These are phyloP conservation scores for Calonectria pseudoreteaudii DNA, from an alignment of 2,329 filamentous ascomycete genomes.

Conservation along the genomic window DNA sequence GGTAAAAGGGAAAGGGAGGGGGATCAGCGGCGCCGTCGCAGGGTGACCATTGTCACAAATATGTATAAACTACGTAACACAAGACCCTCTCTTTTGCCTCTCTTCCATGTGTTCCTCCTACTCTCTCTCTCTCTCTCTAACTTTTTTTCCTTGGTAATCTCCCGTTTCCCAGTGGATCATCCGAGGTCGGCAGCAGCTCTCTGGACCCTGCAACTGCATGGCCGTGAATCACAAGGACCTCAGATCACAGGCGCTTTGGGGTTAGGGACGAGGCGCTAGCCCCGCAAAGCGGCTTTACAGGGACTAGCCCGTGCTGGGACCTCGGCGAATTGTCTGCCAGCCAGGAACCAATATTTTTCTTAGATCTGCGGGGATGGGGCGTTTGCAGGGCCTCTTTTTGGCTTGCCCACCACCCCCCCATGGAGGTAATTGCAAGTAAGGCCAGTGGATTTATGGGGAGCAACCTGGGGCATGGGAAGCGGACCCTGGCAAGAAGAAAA, in stretches of 20 bases:
- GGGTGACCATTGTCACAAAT: conserved; percentile 4
- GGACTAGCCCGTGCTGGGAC: conserved; percentile 4
- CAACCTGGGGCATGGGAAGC: background rate
- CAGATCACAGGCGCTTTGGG: conserved; percentile 15
- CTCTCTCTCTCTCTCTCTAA: background rate
- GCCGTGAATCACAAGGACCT: conserved; percentile 18
- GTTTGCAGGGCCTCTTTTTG: background rate
- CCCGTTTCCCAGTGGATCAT: conserved; percentile 19
- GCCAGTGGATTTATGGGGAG: conserved; percentile 1
- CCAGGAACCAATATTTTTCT: background rate
- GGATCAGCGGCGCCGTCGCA: background rate
- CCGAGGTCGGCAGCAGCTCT: conserved; percentile 21
- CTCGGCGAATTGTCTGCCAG: conserved; percentile 12
- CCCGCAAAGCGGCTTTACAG: conserved; percentile 15
- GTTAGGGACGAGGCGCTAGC: conserved; percentile 16
- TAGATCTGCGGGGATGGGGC: conserved; percentile 3
- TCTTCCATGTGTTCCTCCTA: background rate
- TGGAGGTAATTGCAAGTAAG: conserved; percentile 2
- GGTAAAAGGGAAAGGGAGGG: background rate
- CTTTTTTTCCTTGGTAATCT: conserved; percentile 19
- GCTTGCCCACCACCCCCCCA: background rate
- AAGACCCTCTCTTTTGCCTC: background rate
- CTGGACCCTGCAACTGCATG: conserved; percentile 5
- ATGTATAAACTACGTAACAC: conserved; percentile 18
- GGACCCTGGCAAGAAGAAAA: background rate